A percentile compares a stretch with the other conserved stretches of the same genome.
These are phyloP conservation scores for Rhododendron henanense DNA, from an alignment of 148 eudicot genomes.

Conservation along the genomic window DNA sequence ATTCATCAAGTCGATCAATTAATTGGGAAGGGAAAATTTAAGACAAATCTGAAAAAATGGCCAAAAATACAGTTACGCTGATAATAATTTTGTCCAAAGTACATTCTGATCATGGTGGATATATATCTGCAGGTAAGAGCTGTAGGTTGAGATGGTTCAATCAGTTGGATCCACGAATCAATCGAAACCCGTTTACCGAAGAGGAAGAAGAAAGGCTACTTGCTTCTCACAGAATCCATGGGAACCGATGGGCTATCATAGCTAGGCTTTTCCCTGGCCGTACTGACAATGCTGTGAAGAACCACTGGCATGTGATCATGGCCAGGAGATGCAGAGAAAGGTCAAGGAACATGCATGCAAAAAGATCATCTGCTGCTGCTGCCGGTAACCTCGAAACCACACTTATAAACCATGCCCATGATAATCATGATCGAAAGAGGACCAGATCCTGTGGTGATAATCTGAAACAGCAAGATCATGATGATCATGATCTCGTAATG, in stretches of 20 bases:
- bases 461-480: constrained; percentile 12
- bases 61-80: not conserved
- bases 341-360: constrained; percentile 26
- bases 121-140: constrained; percentile 45
- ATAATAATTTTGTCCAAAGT: not conserved
- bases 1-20: not conserved
- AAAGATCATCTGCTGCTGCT: not conserved
- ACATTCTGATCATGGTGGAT: not conserved
- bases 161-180: constrained; percentile 63
- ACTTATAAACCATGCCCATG: not conserved
- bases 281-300: constrained; percentile 67
- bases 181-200: constrained; percentile 56
- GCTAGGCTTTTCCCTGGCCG: constrained; percentile 60
- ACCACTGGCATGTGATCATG: constrained; percentile 75
- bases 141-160: constrained; percentile 74
- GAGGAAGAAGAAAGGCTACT: constrained; percentile 62
- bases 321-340: constrained; percentile 50
- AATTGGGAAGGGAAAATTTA: not conserved
- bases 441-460: not conserved
- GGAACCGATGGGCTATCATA: constrained; percentile 63
- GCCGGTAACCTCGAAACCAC: not conserved
- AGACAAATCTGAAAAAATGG: too few relatives aligned
- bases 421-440: not conserved
- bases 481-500: not conserved
- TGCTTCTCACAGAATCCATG: constrained; percentile 50